These are phyloP conservation scores for Arthrocladium fulminans DNA, from an alignment of 2,329 filamentous ascomycete species.

Conservation along the genomic window DNA sequence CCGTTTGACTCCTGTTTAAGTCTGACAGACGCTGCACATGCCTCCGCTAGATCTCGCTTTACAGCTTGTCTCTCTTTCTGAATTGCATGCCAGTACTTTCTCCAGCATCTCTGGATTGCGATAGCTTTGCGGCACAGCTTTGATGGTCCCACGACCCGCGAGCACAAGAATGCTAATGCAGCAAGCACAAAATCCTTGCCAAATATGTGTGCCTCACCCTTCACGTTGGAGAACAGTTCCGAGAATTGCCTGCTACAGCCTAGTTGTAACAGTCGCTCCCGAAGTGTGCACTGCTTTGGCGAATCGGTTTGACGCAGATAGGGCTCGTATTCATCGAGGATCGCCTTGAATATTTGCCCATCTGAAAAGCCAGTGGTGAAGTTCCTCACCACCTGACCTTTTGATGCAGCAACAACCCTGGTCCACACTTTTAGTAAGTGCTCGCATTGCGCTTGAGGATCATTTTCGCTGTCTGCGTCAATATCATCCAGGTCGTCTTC, in stretches of 20 bases:
- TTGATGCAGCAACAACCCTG: constrained; percentile 39
- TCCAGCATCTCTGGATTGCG: constrained; percentile 46
- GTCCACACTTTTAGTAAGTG: constrained; percentile 50
- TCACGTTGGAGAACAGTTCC: constrained; percentile 12
- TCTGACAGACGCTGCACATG: background rate
- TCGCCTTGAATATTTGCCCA: constrained; percentile 44
- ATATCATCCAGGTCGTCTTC: constrained; percentile 13
- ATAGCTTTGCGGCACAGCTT: constrained; percentile 43
- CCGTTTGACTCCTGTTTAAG: background rate
- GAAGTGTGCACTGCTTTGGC: constrained; percentile 1
- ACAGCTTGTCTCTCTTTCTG: constrained; percentile 6
- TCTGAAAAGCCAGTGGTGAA: constrained; percentile 52
- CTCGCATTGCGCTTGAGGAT: constrained; percentile 26
- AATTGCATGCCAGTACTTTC: constrained; percentile 22
- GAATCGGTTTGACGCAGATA: constrained; percentile 17
- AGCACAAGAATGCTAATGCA: constrained; percentile 52
- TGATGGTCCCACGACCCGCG: constrained; percentile 46
- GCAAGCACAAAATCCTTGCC: constrained; percentile 48
- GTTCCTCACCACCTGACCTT: constrained; percentile 42
- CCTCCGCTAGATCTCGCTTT: background rate
- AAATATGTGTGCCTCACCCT: constrained; percentile 33
- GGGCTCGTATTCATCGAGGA: constrained; percentile 49
- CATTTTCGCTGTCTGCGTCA: constrained; percentile 19
- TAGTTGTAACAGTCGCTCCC: constrained; percentile 13
- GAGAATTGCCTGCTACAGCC: constrained; percentile 22